Base-by-base conservation (phyloP, 139 green algal genomes). In the Pleodorina starrii region DNA sequence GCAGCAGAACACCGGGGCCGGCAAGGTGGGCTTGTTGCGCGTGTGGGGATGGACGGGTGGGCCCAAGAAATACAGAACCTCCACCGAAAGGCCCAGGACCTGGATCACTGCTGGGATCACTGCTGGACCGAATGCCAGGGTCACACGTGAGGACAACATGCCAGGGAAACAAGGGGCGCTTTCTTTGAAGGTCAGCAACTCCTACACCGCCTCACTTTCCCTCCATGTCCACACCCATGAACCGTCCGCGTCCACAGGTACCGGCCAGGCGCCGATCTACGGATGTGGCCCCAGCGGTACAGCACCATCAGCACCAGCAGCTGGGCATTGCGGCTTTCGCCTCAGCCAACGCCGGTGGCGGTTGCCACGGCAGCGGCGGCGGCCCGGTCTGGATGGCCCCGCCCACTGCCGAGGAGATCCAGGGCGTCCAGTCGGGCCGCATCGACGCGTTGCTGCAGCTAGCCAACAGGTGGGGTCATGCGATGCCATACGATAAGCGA, bases 391-490 rank as follows among this genome's bases (percentile, higher is more conserved):
- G 84, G 84, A 59, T 59, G 25, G 48, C 5, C 16, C 46, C 84
- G 10, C 43, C 69, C 48, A 89, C 40, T 4, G 69, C 66, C 7
- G 83, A 80, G 32, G 83, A 88, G 83, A 27, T 54, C 0, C 23
- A 5, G 2, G 57, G 10, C 46, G 46, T 81, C 29, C 7, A 66
- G 5, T 10, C 36, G 25, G 82, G 44, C 5, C 32, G 23, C 16
- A 17, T 36, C 29, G 32, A 11, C 12, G 44, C 66, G 21, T 40
- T 90, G 46, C 66, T 90, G 36, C 40, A 83, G 17, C 38, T 90
- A 0, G 87, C 81, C 36, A 90, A 90, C 85, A 63, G 76, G 76
- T 84, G 14, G n/a, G 2, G 69, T 69, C 50, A 11, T 11, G 16
- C 50, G n/a, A n/a, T n/a, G n/a, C n/a, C n/a, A n/a, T n/a, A n/a